Base-by-base conservation (phyloP, 441 rosid genomes). In the Viola pubescens region DNA sequence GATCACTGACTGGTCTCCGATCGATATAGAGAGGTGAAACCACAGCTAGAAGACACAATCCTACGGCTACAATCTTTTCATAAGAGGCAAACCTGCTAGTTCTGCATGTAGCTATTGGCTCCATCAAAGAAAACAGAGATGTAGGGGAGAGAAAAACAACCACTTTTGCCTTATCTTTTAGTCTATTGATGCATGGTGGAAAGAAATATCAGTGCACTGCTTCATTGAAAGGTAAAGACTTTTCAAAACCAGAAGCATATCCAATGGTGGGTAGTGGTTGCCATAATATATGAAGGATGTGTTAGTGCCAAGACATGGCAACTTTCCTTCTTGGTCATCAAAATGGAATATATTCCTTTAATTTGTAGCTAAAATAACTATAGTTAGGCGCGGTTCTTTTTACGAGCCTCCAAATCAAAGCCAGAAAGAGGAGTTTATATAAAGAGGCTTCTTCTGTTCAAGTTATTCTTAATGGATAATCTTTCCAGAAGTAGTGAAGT, bases 21-120 rank as follows among this genome's bases (percentile, higher is more conserved):
- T 87, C 68, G 4, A 89, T 78, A 65, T 77, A 89, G 47, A 89
- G 91, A 43, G 98, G 95, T 13, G 98, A 91, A 60, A 87, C 54
- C 65, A 85, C 78, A 0, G 91, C 94, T 12, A 85, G 60, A 46
- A 87, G 45, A 0, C 75, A 77, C 60, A 91, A 71, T 62, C 75
- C 71, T 48, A 89, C 77, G 12, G 87, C 87, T 56, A 74, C 75
- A 70, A 82, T 58, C 73, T 80, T 85, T 79, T 74, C 80, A 63
- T 54, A 70, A 0, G 82, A 74, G 4, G 83, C 78, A 64, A 64
- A 68, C 48, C 74, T 71, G 43, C 44, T 38, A 42, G 52, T 60
- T 64, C 73, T 61, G 69, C 62, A 4, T 48, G 71, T 48, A 38
- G 70, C 37, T 56, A 38, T 56, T 44, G 69, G 73, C 51, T 78